These are phyloP conservation scores for Fragaria vesca DNA, from an alignment of 306 rosid species.

Conservation along the genomic window DNA sequence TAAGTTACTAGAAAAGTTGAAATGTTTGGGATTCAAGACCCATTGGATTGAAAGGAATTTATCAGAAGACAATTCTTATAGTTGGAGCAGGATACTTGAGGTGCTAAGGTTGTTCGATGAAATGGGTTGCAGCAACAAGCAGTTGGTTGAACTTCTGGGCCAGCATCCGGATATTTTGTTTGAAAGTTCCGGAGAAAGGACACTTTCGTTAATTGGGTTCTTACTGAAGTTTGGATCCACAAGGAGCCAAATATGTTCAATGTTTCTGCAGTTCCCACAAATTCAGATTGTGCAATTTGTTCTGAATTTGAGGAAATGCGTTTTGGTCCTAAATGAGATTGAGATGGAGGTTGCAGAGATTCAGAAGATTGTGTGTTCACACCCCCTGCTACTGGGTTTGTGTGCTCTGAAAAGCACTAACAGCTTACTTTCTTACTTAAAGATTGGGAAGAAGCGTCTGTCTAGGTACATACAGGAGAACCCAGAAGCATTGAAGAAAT, in stretches of 20 bases:
- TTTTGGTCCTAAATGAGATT: constrained; percentile 47
- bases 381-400: constrained; percentile 52
- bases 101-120: constrained; percentile 44
- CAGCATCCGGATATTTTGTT: constrained; percentile 49
- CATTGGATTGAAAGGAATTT: constrained; percentile 49
- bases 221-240: constrained; percentile 62
- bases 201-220: constrained; percentile 53
- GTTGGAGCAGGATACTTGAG: constrained; percentile 56
- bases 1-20: constrained; percentile 51
- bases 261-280: constrained; percentile 59
- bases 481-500: constrained; percentile 58
- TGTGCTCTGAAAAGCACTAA: constrained; percentile 48
- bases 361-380: constrained; percentile 48
- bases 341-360: constrained; percentile 58
- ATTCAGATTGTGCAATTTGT: constrained; percentile 42
- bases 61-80: constrained; percentile 41
- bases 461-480: constrained; percentile 47
- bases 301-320: constrained; percentile 51
- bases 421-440: constrained; percentile 47
- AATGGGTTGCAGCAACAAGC: constrained; percentile 40
- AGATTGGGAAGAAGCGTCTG: constrained; percentile 65
- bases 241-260: constrained; percentile 33
- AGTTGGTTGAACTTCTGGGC: constrained; percentile 37
- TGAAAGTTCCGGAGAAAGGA: constrained; percentile 56
- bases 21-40: constrained; percentile 39